Evolutionary conservation across 371 early-diverging fungal genomes (phyloP), one percentile per base, ranked within the genome.

Genomic region (Sporodiniella umbellata): DNA sequence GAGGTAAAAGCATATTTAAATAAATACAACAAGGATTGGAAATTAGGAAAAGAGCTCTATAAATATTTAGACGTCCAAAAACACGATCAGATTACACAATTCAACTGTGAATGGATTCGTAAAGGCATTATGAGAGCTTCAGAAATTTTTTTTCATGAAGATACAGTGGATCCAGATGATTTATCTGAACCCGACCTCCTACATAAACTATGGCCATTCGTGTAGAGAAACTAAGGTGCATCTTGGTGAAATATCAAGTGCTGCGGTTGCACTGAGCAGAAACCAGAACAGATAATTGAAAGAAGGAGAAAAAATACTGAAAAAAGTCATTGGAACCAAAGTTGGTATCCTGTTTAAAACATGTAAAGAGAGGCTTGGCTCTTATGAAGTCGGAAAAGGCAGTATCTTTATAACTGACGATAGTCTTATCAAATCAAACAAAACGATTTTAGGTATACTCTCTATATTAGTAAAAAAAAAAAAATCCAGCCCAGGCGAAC

Each of bases 401-500:
- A 19, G 14, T 1, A 18, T 50, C 1, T 42, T 42, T 2, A 12
- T 40, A 42, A 14, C 18, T 14, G 51, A 50, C 31, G 42, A 50
- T 30, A 42, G 51, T 3, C 51, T 50, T 18, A 7, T 31, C 3
- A 50, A 42, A 8, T 31, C 42, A 18, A 40, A 40, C 0, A 50
- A 50, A 28, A 50, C 42, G 17, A 40, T 50, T 30, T 19, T 30
- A 40, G 51, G 42, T 40, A 50, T 50, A 42, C 30, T 50, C 21
- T 25, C 42, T 12, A 8, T 42, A 1, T 42, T 50, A 1, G 14
- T 18, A 11, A 11, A 50, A 30, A 42, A 50, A 4, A 30, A 42
- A 50, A 4, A 50, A 50, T 30, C 51, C 51, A 24, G 21, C 21
- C 14, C 40, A 50, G 42, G 51, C 21, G 17, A 42, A 50, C 10